These are phyloP conservation scores for Scutellaria galericulata DNA, from an alignment of 257 asterid genomes.

Conservation along the genomic window DNA sequence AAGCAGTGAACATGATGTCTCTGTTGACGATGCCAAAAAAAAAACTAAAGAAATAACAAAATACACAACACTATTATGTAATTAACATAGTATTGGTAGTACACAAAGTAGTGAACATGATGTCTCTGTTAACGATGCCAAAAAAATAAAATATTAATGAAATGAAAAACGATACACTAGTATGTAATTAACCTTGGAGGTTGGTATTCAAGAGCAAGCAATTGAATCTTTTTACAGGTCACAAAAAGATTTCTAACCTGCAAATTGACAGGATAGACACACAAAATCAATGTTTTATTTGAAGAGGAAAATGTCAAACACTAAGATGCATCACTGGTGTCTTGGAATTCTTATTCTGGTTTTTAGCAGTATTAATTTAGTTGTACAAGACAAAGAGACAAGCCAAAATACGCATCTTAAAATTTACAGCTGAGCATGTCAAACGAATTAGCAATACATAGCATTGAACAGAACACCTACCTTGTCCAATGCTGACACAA, in stretches of 20 bases:
- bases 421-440: background rate
- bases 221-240: conserved; percentile 77
- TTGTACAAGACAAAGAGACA: background rate
- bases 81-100: too few relatives aligned
- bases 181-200: conserved; percentile 72
- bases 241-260: conserved; percentile 94
- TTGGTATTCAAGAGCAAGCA: conserved; percentile 90
- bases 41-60: conserved; percentile 1
- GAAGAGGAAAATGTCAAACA: background rate
- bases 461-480: conserved; percentile 40
- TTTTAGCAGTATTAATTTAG: background rate
- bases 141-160: too few relatives aligned
- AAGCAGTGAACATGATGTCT: conserved; percentile 30
- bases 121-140: too few relatives aligned
- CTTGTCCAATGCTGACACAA: conserved; percentile 75
- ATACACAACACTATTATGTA: background rate
- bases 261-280: conserved; percentile 28
- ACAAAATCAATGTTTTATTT: background rate
- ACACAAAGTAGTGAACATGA: too few relatives aligned
- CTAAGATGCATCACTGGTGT: conserved; percentile 26
- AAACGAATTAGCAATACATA: conserved; percentile 9
- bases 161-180: too few relatives aligned
- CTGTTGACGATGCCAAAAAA: conserved; percentile 20
- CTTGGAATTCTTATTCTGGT: background rate
- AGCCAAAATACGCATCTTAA: background rate